Evolutionary conservation across 2,329 filamentous ascomycete genomes (phyloP).

Genomic region (Epichloe sp.): DNA sequence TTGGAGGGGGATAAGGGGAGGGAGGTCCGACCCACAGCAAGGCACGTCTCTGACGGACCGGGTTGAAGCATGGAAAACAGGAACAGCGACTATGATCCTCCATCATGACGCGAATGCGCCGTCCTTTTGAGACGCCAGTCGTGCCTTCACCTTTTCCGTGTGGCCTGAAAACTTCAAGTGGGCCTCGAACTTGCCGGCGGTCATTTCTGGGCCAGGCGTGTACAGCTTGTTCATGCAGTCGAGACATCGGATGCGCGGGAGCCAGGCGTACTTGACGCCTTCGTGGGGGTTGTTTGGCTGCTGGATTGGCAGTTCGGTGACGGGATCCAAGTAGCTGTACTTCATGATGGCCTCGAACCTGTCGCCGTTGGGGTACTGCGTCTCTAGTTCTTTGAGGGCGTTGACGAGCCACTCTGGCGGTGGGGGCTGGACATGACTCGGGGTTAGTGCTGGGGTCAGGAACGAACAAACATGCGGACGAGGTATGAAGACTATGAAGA

Average conservation of each 20-base stretch:
- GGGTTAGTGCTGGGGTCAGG: background rate
- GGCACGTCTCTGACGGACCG: too few species aligned
- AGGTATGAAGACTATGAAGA: background rate
- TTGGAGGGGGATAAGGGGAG: background rate
- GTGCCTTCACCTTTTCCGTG: conserved; percentile 47
- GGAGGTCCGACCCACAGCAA: too few species aligned
- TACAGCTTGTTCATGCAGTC: conserved; percentile 94
- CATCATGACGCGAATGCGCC: conserved; percentile 2
- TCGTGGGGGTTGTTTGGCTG: conserved; percentile 42
- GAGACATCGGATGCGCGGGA: conserved; percentile 79
- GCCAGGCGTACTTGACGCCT: conserved; percentile 64
- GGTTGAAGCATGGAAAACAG: background rate
- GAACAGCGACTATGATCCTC: background rate
- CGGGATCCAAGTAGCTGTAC: conserved; percentile 65
- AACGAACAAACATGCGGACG: background rate
- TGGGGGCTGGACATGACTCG: conserved; percentile 46
- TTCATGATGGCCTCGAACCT: conserved; percentile 86
- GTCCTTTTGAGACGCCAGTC: conserved; percentile 15
- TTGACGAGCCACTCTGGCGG: conserved; percentile 74
- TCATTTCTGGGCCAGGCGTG: conserved; percentile 73
- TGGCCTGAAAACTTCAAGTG: conserved; percentile 81
- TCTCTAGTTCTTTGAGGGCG: conserved; percentile 57
- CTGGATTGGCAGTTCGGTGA: conserved; percentile 52
- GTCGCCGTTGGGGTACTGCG: conserved; percentile 60
- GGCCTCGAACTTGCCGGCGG: conserved; percentile 82